phyloP scores from a whole-genome alignment of 495 filamentous ascomycete species.

The Tricharina praecox region DNA sequence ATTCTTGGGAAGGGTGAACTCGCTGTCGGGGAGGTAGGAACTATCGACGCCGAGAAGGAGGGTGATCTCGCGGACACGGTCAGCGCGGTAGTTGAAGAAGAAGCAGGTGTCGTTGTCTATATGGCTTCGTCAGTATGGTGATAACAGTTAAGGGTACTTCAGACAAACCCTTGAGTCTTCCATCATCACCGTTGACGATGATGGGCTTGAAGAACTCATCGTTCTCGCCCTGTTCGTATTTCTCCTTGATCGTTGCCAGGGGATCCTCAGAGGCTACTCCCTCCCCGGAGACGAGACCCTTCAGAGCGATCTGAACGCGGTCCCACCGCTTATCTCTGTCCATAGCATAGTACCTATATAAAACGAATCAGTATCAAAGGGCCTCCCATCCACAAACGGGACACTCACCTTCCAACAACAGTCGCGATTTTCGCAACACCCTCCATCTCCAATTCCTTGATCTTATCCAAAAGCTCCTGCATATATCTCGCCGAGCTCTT shows the following conservation, averaged over 20 bases:
- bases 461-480: constrained; percentile 60
- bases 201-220: constrained; percentile 99
- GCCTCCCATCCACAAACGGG: background rate
- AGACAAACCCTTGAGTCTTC: constrained; percentile 57
- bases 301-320: constrained; percentile 72
- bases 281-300: constrained; percentile 69
- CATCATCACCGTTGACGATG: constrained; percentile 71
- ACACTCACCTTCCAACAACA: constrained; percentile 65
- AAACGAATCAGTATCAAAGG: background rate
- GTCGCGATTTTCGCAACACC: constrained; percentile 53
- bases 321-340: constrained; percentile 99
- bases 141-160: background rate
- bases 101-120: constrained; percentile 81
- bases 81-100: constrained; percentile 99
- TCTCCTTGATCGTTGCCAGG: constrained; percentile 67
- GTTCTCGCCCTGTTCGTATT: constrained; percentile 72
- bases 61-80: constrained; percentile 91
- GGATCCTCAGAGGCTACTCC: constrained; percentile 73
- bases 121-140: constrained; percentile 17
- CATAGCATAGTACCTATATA: constrained; percentile 64
- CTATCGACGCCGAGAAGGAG: constrained; percentile 87
- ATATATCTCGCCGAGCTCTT: constrained; percentile 77
- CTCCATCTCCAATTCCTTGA: constrained; percentile 69
- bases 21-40: constrained; percentile 76
- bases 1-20: constrained; percentile 63